Percentiles rank a stretch among this genome's conserved stretches.
Conservation (phyloP, 2,329 filamentous ascomycete genomes). For the Botryotinia globosa region DNA sequence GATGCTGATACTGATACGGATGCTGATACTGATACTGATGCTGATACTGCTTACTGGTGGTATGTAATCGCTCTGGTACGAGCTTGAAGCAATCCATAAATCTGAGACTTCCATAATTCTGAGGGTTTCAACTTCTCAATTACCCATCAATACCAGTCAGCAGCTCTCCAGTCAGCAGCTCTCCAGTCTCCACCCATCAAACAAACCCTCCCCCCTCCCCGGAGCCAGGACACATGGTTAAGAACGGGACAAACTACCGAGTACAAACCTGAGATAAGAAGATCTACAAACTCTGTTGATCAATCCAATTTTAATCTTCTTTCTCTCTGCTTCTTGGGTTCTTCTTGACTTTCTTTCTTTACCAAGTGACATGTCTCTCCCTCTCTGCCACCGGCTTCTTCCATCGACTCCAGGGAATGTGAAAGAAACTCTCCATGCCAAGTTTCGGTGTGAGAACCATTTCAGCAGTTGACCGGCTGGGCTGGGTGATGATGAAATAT, state of each 20-base stretch:
- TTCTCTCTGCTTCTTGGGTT: conserved; percentile 1
- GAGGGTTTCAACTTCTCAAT: not conserved
- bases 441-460: conserved; percentile 8
- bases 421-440: not conserved
- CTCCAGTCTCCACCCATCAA: not conserved
- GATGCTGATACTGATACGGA: no score
- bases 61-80: not conserved
- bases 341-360: not conserved
- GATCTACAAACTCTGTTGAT: not conserved
- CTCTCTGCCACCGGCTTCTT: not conserved
- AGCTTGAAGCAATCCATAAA: not conserved
- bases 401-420: not conserved
- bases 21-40: no score
- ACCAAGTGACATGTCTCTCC: not conserved
- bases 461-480: not conserved
- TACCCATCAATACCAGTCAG: not conserved
- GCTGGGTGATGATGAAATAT: conserved; percentile 3
- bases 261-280: not conserved
- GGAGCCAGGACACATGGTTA: not conserved
- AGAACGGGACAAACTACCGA: not conserved
- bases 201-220: not conserved
- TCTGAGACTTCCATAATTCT: not conserved
- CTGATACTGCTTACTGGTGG: not conserved
- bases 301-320: conserved; percentile 3
- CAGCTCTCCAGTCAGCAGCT: not conserved